Percentiles rank a stretch among this genome's conserved stretches.
Conservation (phyloP, 495 filamentous ascomycete genomes). For the Neurospora sp. region DNA sequence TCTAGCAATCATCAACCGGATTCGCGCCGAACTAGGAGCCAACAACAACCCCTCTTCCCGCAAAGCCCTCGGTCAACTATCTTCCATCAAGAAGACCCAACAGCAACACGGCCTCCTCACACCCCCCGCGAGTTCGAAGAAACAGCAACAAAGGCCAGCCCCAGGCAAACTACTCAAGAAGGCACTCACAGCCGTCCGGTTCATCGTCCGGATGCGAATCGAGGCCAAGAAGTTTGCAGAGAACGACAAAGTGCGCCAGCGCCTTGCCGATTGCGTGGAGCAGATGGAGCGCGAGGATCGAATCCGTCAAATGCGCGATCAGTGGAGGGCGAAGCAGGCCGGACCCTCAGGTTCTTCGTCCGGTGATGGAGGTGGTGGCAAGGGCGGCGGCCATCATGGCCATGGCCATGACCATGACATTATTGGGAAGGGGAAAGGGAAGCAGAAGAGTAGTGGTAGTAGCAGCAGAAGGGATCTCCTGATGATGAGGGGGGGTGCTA, state of each 20-base stretch:
- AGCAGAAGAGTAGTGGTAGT: background rate
- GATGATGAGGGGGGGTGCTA: background rate
- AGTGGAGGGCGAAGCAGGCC: conserved; percentile 15
- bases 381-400: background rate
- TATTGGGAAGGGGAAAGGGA: background rate
- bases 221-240: conserved; percentile 29
- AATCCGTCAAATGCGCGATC: conserved; percentile 19
- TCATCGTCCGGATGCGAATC: conserved; percentile 32
- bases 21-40: conserved; percentile 35
- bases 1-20: conserved; percentile 69
- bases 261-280: conserved; percentile 29
- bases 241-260: conserved; percentile 27
- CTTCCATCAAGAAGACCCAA: conserved; percentile 1
- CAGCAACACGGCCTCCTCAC: background rate
- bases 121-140: conserved; percentile 4
- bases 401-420: background rate
- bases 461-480: background rate
- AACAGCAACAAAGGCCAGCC: background rate
- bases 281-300: conserved; percentile 26
- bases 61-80: conserved; percentile 12
- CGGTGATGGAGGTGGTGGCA: background rate
- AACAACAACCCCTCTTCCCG: conserved; percentile 21
- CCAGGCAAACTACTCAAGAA: conserved; percentile 12
- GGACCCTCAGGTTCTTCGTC: background rate
- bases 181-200: conserved; percentile 25